These are phyloP conservation scores for Coniochaeta prunicola DNA, from an alignment of 2,329 filamentous ascomycete species.

Conservation along the genomic window DNA sequence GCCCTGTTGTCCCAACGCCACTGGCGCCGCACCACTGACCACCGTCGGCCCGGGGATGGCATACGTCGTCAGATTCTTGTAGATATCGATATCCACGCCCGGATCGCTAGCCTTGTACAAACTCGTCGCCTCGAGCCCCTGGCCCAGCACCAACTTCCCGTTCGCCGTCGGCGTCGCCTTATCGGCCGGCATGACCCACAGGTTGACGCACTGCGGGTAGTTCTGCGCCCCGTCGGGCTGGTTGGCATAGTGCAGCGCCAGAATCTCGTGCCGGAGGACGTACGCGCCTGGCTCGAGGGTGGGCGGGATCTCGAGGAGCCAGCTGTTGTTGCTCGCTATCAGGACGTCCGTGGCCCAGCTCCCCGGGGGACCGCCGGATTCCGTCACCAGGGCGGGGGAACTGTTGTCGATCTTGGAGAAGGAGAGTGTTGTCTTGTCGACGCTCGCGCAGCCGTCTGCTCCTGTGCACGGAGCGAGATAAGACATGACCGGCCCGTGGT, in stretches of 20 bases:
- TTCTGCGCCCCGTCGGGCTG: constrained; percentile 18
- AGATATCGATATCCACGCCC: constrained; percentile 18
- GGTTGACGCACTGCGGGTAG: constrained; percentile 22
- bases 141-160: constrained; percentile 5
- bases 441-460: constrained; percentile 28
- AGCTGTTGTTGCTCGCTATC: constrained; percentile 45
- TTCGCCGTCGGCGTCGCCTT: not conserved
- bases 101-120: constrained; percentile 17
- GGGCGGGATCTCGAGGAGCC: constrained; percentile 35
- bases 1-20: constrained; percentile 15
- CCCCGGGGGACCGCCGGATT: constrained; percentile 11
- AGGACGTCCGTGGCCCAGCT: constrained; percentile 36
- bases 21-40: constrained; percentile 14
- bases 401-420: constrained; percentile 37
- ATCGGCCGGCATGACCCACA: constrained; percentile 15
- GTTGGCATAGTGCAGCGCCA: constrained; percentile 27
- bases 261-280: constrained; percentile 45
- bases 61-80: constrained; percentile 13
- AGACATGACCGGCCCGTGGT: constrained; percentile 32
- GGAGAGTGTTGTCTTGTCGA: constrained; percentile 28
- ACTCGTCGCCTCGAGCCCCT: constrained; percentile 11
- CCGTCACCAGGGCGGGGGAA: constrained; percentile 20
- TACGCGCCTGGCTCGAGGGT: constrained; percentile 38
- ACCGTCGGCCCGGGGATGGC: constrained; percentile 19
- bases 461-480: constrained; percentile 28